These are phyloP conservation scores for Fomitopsis schrenkii DNA, from an alignment of 1,284 basidiomycete species.

Conservation along the genomic window DNA sequence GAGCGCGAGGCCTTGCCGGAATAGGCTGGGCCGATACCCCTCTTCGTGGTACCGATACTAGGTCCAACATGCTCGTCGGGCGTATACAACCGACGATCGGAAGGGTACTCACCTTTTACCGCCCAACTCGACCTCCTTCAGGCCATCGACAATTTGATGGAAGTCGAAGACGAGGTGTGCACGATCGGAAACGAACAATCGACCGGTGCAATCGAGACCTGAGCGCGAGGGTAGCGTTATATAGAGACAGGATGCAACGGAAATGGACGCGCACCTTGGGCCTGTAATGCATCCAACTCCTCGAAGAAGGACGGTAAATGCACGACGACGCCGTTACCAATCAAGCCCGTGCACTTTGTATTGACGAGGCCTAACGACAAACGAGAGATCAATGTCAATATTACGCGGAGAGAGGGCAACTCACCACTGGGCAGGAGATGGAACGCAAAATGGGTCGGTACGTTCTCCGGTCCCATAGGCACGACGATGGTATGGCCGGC, in stretches of 20 bases:
- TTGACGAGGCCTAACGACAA: slow-evolving; percentile 77
- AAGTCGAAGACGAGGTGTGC: slow-evolving; percentile 98
- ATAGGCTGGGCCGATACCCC: slow-evolving; percentile 98
- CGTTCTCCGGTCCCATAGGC: slow-evolving; percentile 60
- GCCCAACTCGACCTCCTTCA: slow-evolving; percentile 97
- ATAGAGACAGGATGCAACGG: not conserved
- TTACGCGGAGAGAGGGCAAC: slow-evolving; percentile 23
- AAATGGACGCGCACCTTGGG: slow-evolving; percentile 60
- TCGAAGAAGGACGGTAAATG: slow-evolving; percentile 95
- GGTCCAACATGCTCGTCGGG: not conserved
- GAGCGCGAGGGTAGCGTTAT: not conserved
- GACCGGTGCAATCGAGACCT: slow-evolving; percentile 86
- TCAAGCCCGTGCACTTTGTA: slow-evolving; percentile 80
- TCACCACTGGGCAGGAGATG: slow-evolving; percentile 92
- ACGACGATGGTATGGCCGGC: slow-evolving; percentile 98
- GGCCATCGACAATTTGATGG: slow-evolving; percentile 98
- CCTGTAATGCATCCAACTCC: slow-evolving; percentile 85
- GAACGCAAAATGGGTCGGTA: slow-evolving; percentile 88
- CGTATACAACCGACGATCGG: not conserved
- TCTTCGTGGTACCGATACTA: slow-evolving; percentile 97
- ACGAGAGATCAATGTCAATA: not conserved
- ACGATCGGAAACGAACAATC: slow-evolving; percentile 93
- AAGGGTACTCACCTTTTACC: slow-evolving; percentile 61
- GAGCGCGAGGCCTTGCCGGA: slow-evolving; percentile 97
- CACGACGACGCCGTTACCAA: slow-evolving; percentile 93